Conservation (phyloP, 192 early-diverging fungal species). For the Coemansia sp. region DNA sequence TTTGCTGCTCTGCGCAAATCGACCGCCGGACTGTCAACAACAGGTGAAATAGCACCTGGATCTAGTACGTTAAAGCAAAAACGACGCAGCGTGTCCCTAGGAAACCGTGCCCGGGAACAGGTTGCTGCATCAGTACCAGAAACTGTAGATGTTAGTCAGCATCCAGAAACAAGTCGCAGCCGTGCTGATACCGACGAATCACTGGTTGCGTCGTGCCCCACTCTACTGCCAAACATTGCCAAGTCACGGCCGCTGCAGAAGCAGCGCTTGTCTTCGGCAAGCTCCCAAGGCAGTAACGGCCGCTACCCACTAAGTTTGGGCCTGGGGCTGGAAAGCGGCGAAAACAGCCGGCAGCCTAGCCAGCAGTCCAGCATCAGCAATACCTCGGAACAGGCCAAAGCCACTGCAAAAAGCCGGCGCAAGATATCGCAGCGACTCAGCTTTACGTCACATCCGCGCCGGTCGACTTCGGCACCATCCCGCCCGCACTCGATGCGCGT, state of each 20-base stretch:
- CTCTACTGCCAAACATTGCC: slow-evolving; percentile 10
- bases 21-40: not conserved
- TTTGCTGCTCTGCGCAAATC: slow-evolving; percentile 30
- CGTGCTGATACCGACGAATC: slow-evolving; percentile 21
- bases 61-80: slow-evolving; percentile 6
- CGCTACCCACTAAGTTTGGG: slow-evolving; percentile 33
- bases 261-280: slow-evolving; percentile 14
- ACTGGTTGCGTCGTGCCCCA: slow-evolving; percentile 34
- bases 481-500: slow-evolving; percentile 47
- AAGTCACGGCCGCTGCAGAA: not conserved
- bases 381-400: too few species aligned
- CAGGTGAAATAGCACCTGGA: not conserved
- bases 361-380: not conserved
- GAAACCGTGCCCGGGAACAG: slow-evolving; percentile 9
- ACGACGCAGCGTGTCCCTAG: slow-evolving; percentile 43
- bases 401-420: slow-evolving; percentile 4
- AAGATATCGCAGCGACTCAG: slow-evolving; percentile 24
- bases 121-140: not conserved
- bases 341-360: not conserved
- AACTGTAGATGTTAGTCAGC: not conserved
- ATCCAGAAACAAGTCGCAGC: too few species aligned
- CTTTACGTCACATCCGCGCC: slow-evolving; percentile 29
- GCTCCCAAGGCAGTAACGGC: slow-evolving; percentile 15
- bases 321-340: not conserved
- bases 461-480: slow-evolving; percentile 46